Evolutionary conservation across 1,284 basidiomycete genomes (phyloP).

Genomic region (Cystobasidium slooffiae): DNA sequence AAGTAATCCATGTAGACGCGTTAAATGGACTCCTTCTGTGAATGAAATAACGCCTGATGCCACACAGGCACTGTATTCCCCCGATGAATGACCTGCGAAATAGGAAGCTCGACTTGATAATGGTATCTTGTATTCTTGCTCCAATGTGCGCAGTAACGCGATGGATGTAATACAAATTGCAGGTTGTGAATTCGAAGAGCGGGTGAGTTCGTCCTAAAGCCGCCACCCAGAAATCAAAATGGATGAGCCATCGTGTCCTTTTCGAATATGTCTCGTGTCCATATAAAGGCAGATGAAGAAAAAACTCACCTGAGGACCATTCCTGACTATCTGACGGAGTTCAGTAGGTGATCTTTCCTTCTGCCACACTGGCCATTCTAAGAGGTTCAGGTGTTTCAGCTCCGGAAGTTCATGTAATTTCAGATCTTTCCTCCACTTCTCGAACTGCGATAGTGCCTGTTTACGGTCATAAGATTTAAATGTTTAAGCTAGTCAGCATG

Average conservation of each 20-base stretch:
- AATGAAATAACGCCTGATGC: constrained; percentile 52
- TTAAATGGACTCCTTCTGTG: constrained; percentile 52
- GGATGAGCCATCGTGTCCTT: background rate
- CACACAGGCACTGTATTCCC: constrained; percentile 55
- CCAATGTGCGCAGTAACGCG: constrained; percentile 52
- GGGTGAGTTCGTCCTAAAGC: constrained; percentile 51
- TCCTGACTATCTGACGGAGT: constrained; percentile 42
- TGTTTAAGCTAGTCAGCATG: too few relatives aligned
- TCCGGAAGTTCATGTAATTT: constrained; percentile 45
- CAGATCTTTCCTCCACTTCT: constrained; percentile 41
- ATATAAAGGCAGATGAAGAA: background rate
- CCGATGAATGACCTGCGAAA: constrained; percentile 54
- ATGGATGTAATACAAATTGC: constrained; percentile 55
- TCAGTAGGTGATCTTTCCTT: constrained; percentile 40
- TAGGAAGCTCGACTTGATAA: constrained; percentile 45
- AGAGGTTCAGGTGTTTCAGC: constrained; percentile 41
- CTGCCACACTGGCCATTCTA: constrained; percentile 45
- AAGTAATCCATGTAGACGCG: constrained; percentile 53
- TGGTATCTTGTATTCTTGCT: constrained; percentile 48
- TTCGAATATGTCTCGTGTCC: background rate
- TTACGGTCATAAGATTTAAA: too few relatives aligned
- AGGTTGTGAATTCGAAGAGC: constrained; percentile 54
- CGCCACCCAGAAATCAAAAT: background rate
- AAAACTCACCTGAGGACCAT: constrained; percentile 37
- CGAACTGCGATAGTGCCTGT: constrained; percentile 46